Conservation (phyloP, 2,329 filamentous ascomycete genomes). For the Aspergillus spinulosporus region DNA sequence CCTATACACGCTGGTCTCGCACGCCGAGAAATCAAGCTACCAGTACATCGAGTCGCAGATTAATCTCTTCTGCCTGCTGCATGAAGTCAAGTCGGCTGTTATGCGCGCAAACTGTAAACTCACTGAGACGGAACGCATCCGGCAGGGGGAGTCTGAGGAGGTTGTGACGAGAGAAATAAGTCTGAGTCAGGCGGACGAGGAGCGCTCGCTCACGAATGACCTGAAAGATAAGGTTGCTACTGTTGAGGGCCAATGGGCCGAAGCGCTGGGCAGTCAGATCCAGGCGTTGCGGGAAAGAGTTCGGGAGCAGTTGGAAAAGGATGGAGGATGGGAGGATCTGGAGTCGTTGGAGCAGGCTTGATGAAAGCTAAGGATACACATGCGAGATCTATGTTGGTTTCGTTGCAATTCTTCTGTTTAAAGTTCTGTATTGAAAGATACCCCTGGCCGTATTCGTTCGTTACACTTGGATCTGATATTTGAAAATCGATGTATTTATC, state of each 20-base stretch:
- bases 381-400: background rate
- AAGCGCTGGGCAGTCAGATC: slow-evolving; percentile 78
- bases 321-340: slow-evolving; percentile 86
- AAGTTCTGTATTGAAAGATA: background rate
- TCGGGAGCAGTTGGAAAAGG: slow-evolving; percentile 68
- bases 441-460: background rate
- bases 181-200: slow-evolving; percentile 65
- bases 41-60: slow-evolving; percentile 96
- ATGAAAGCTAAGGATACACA: background rate
- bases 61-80: slow-evolving; percentile 83
- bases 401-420: background rate
- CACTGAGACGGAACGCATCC: slow-evolving; percentile 64
- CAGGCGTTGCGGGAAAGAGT: slow-evolving; percentile 72
- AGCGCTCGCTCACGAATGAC: slow-evolving; percentile 72
- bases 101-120: slow-evolving; percentile 68
- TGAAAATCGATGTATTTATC: too few relatives aligned
- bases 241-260: slow-evolving; percentile 87
- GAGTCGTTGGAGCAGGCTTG: slow-evolving; percentile 33
- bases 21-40: slow-evolving; percentile 89
- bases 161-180: slow-evolving; percentile 51
- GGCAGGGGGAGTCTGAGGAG: slow-evolving; percentile 45
- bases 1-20: slow-evolving; percentile 77
- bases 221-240: slow-evolving; percentile 90
- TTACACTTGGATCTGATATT: background rate
- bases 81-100: slow-evolving; percentile 82